phyloP scores from a whole-genome alignment of 2,329 filamentous ascomycete species.

The Pseudocercospora musae region DNA sequence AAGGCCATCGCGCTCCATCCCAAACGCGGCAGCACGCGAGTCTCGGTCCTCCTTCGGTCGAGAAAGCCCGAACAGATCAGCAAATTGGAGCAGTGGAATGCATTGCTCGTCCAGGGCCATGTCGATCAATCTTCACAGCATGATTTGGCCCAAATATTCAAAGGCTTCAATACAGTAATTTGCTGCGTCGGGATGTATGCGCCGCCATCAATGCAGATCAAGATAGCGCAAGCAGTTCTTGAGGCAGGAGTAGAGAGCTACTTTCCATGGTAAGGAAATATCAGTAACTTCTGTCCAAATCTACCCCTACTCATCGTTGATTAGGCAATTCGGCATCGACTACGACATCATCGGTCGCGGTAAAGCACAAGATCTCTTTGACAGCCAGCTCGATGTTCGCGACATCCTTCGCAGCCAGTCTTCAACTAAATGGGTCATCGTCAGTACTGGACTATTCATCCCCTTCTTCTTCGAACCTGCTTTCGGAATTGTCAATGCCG shows the following conservation, averaged over 20 bases:
- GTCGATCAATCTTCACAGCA: constrained; percentile 33
- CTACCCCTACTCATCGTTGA: background rate
- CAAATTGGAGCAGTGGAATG: constrained; percentile 24
- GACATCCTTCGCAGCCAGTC: constrained; percentile 49
- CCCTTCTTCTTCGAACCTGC: constrained; percentile 63
- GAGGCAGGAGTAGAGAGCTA: constrained; percentile 51
- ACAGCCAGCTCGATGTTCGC: constrained; percentile 63
- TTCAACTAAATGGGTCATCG: constrained; percentile 54
- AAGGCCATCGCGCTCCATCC: constrained; percentile 50
- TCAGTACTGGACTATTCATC: constrained; percentile 69
- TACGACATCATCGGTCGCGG: constrained; percentile 62
- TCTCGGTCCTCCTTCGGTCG: constrained; percentile 53
- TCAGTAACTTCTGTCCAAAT: background rate
- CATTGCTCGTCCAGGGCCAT: constrained; percentile 48
- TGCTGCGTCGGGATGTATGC: constrained; percentile 60
- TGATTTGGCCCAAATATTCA: constrained; percentile 36
- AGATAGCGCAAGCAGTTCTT: constrained; percentile 56
- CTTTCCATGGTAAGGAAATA: constrained; percentile 56
- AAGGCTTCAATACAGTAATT: constrained; percentile 54
- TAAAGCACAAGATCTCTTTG: constrained; percentile 62
- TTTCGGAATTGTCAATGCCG: constrained; percentile 61
- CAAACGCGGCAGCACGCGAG: constrained; percentile 33
- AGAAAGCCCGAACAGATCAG: constrained; percentile 33
- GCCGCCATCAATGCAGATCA: constrained; percentile 54
- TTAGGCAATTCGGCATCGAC: constrained; percentile 64